phyloP scores from a whole-genome alignment of 306 rosid genomes.

The Glycine latifolia region DNA sequence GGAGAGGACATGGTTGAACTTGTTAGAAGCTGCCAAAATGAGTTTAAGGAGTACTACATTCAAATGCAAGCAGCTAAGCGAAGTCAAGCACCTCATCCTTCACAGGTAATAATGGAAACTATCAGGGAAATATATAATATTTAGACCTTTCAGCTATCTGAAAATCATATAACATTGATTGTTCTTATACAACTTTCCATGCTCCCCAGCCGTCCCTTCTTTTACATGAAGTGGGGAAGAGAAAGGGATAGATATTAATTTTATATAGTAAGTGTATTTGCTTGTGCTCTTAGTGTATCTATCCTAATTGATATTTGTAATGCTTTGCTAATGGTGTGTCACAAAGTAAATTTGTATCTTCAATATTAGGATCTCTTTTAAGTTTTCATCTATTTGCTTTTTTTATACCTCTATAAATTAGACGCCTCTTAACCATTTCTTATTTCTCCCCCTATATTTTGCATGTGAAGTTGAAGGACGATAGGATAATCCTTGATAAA shows the following conservation, averaged over 20 bases:
- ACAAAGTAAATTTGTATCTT: constrained; percentile 9
- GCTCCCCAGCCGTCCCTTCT: neutral
- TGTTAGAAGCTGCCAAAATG: constrained; percentile 74
- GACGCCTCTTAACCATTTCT: constrained; percentile 13
- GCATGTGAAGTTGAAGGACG: constrained; percentile 74
- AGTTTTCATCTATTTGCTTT: too few relatives aligned
- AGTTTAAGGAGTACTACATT: constrained; percentile 93
- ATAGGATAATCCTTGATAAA: constrained; percentile 82
- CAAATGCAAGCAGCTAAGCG: constrained; percentile 98
- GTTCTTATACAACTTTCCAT: constrained; percentile 15
- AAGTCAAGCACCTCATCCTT: constrained; percentile 92
- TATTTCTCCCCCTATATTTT: constrained; percentile 26
- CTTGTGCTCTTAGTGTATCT: constrained; percentile 21
- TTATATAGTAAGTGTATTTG: constrained; percentile 1
- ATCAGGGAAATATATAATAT: constrained; percentile 20
- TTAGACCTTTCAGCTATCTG: constrained; percentile 29
- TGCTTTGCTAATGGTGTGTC: constrained; percentile 9
- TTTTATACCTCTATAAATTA: neutral
- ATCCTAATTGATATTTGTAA: constrained; percentile 6
- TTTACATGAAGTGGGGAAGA: neutral
- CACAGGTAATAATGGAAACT: constrained; percentile 66
- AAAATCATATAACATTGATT: neutral
- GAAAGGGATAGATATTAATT: constrained; percentile 8
- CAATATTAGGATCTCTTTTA: too few relatives aligned
- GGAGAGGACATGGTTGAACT: constrained; percentile 88